phyloP scores from a whole-genome alignment of 164 flowering plant genomes.

The Pachysandra terminalis region DNA sequence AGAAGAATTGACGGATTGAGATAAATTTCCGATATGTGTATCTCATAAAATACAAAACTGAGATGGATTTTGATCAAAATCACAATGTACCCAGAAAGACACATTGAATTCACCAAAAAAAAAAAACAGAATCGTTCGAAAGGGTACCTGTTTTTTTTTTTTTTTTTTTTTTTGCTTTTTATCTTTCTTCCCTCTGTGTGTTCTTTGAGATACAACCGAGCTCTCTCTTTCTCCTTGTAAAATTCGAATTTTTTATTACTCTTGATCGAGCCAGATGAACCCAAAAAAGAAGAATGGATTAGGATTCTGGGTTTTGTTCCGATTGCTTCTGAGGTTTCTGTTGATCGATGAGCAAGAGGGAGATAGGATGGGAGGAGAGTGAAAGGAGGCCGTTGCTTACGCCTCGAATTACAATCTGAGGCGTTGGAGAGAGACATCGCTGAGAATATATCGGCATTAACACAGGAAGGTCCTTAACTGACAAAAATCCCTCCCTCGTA shows the following conservation, averaged over 20 bases:
- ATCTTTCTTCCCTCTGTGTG: background rate
- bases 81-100: background rate
- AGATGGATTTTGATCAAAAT: background rate
- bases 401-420: conserved; percentile 26
- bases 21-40: background rate
- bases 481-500: background rate
- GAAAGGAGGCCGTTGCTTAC: conserved; percentile 28
- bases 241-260: background rate
- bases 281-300: conserved; percentile 15
- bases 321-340: conserved; percentile 4
- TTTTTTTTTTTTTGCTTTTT: no score
- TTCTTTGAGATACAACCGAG: background rate
- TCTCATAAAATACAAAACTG: background rate
- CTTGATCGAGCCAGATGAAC: conserved; percentile 6
- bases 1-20: background rate
- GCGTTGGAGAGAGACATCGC: conserved; percentile 35
- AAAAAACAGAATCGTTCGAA: background rate
- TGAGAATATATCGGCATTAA: conserved; percentile 41
- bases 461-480: conserved; percentile 17
- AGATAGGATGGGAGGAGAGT: no score
- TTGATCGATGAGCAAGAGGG: background rate
- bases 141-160: background rate
- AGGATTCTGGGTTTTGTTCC: conserved; percentile 10
- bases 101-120: background rate
- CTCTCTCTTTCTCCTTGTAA: background rate